Evolutionary conservation across 2,329 filamentous ascomycete genomes (phyloP).

Genomic region (Hymenoscyphus fructigenus): DNA sequence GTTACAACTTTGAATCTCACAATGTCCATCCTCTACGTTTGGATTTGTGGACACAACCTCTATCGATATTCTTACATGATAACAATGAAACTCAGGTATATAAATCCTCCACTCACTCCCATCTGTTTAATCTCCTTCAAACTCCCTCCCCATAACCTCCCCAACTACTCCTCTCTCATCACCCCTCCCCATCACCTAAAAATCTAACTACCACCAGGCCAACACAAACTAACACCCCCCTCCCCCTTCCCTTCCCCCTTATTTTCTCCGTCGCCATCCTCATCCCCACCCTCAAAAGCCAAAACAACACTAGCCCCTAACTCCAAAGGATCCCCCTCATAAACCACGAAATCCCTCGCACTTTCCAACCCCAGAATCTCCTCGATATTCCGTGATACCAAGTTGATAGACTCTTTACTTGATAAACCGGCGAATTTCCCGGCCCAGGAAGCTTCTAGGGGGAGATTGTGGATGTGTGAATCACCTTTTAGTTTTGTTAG

Average conservation of each 20-base stretch:
- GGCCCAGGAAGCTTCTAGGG: slow-evolving; percentile 42
- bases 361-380: slow-evolving; percentile 40
- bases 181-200: too few relatives aligned
- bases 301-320: slow-evolving; percentile 43
- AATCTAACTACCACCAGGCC: slow-evolving; percentile 29
- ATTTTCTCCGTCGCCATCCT: neutral
- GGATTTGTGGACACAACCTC: too few relatives aligned
- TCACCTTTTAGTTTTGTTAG: too few relatives aligned
- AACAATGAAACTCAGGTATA: too few relatives aligned
- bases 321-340: slow-evolving; percentile 44
- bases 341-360: slow-evolving; percentile 43
- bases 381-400: slow-evolving; percentile 44
- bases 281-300: slow-evolving; percentile 34
- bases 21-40: too few relatives aligned
- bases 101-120: too few relatives aligned
- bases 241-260: slow-evolving; percentile 6
- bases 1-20: too few relatives aligned
- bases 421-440: slow-evolving; percentile 42
- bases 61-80: too few relatives aligned
- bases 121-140: too few relatives aligned
- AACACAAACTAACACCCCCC: slow-evolving; percentile 38
- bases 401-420: slow-evolving; percentile 37
- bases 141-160: too few relatives aligned
- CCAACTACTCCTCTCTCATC: neutral
- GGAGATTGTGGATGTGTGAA: slow-evolving; percentile 41